phyloP scores from a whole-genome alignment of 371 early-diverging fungal genomes.

The Saksenaea oblongispora region DNA sequence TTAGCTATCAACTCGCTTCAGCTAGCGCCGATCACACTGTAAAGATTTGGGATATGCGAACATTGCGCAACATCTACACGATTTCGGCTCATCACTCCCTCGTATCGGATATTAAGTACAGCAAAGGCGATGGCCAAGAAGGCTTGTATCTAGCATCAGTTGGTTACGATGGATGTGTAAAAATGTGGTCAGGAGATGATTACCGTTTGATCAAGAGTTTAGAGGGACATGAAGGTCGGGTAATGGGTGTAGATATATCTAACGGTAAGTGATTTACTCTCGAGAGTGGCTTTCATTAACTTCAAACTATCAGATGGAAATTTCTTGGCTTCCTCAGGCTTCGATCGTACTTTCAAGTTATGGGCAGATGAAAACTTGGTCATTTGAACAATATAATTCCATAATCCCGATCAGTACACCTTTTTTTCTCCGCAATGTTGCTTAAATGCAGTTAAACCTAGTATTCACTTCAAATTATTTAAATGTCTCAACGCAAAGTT shows the following conservation, averaged over 20 bases:
- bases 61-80: constrained; percentile 72
- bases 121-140: constrained; percentile 32
- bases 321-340: constrained; percentile 85
- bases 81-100: constrained; percentile 93
- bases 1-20: constrained; percentile 73
- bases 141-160: constrained; percentile 70
- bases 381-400: constrained; percentile 22
- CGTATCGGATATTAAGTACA: constrained; percentile 82
- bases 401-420: background rate
- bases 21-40: constrained; percentile 84
- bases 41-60: constrained; percentile 92
- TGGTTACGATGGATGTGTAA: constrained; percentile 90
- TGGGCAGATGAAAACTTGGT: constrained; percentile 69
- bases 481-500: no score
- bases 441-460: no score
- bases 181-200: constrained; percentile 92
- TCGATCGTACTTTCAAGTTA: constrained; percentile 94
- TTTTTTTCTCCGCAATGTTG: no score
- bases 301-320: constrained; percentile 60
- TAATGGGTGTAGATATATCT: constrained; percentile 87
- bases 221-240: constrained; percentile 88
- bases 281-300: background rate
- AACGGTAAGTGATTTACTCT: constrained; percentile 49
- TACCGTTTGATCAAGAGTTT: constrained; percentile 87
- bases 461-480: no score